A percentile compares a stretch with the other conserved stretches of the same genome.
Conservation (phyloP, 176 grass and related monocot genomes). For the Saccharum spontaneum region DNA sequence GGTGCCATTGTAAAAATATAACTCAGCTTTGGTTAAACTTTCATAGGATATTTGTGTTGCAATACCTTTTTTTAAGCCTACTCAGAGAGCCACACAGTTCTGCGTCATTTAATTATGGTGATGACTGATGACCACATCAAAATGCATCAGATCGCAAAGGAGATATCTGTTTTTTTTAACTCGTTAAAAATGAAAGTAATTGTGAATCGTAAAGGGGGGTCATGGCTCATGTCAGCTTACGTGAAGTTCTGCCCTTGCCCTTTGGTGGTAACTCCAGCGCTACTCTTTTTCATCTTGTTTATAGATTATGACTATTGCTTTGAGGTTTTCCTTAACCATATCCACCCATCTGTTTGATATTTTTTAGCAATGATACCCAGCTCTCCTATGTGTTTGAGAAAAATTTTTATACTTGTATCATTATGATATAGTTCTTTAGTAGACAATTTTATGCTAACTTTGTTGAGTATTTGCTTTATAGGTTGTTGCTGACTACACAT, state of each 20-base stretch:
- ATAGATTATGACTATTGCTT: conserved; percentile 6
- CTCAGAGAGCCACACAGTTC: neutral
- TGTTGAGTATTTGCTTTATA: conserved; percentile 44
- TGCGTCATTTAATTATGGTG: neutral
- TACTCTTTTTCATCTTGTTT: neutral
- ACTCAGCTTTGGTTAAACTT: neutral
- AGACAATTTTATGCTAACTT: conserved; percentile 25
- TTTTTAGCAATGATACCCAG: neutral
- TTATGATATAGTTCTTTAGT: neutral
- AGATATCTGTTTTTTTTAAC: neutral
- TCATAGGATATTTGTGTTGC: neutral
- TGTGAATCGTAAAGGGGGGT: neutral
- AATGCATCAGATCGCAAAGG: neutral
- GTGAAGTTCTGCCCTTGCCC: neutral
- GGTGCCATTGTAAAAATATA: neutral
- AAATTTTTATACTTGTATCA: neutral
- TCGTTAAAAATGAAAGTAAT: neutral
- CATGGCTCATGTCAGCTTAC: neutral
- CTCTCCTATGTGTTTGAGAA: neutral
- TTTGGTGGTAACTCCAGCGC: neutral
- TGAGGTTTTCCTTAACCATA: neutral
- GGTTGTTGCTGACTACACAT: conserved; percentile 81
- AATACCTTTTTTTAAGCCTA: neutral
- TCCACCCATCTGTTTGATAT: neutral
- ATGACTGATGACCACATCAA: neutral